phyloP scores from a whole-genome alignment of 805 yeast genomes.

The Candida orba region DNA sequence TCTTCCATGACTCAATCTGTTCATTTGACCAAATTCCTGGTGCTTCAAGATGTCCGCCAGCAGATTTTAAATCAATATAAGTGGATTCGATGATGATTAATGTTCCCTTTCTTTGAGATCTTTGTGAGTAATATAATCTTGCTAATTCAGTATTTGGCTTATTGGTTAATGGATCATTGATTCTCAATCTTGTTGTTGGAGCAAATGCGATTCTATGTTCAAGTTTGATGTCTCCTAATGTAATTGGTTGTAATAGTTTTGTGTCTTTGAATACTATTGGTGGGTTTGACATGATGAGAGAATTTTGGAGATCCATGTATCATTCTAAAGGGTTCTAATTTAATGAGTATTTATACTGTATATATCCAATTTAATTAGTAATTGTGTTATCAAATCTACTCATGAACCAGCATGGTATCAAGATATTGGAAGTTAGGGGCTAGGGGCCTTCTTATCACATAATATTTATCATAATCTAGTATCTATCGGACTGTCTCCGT shows the following conservation, averaged over 20 bases:
- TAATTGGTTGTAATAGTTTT: slow-evolving; percentile 3
- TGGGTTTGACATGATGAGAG: no score
- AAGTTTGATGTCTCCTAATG: slow-evolving; percentile 1
- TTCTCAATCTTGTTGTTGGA: slow-evolving; percentile 44
- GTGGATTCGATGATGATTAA: slow-evolving; percentile 57
- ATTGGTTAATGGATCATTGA: background rate
- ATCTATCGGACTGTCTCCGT: no score
- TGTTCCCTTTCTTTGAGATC: slow-evolving; percentile 53
- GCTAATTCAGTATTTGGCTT: background rate
- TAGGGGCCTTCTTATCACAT: no score
- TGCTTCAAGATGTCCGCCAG: slow-evolving; percentile 29
- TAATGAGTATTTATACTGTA: no score
- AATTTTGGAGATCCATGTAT: no score
- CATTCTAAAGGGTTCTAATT: no score
- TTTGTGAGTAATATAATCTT: slow-evolving; percentile 41
- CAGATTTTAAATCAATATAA: slow-evolving; percentile 27
- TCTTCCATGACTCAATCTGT: slow-evolving; percentile 44
- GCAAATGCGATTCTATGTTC: slow-evolving; percentile 5
- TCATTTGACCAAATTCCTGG: slow-evolving; percentile 45
- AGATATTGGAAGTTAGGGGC: no score
- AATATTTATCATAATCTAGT: no score
- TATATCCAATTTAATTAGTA: no score
- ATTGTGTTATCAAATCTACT: no score
- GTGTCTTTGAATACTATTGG: background rate
- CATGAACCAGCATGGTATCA: no score